These are phyloP conservation scores for Pseudocercospora pini-densiflorae DNA, from an alignment of 2,329 filamentous ascomycete species.

Conservation along the genomic window DNA sequence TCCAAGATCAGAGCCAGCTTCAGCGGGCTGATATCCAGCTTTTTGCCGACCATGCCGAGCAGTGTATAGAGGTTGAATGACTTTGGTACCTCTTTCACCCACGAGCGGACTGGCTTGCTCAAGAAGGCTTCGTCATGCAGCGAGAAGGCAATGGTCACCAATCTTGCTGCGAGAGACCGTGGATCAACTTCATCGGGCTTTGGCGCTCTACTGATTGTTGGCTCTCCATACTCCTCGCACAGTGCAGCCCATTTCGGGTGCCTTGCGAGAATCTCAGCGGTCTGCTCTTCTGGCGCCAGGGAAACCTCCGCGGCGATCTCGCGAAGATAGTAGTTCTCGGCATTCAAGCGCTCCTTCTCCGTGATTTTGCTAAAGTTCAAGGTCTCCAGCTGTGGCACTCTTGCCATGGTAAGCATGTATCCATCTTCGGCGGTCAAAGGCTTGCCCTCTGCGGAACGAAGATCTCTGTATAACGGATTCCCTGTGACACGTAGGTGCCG, in stretches of 20 bases:
- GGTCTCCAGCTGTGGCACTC: conserved; percentile 67
- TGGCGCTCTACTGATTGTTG: conserved; percentile 53
- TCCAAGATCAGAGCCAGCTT: conserved; percentile 77
- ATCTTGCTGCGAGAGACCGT: conserved; percentile 77
- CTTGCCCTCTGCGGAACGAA: conserved; percentile 47
- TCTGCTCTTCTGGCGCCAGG: conserved; percentile 57
- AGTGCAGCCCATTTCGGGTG: conserved; percentile 77
- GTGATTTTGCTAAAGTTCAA: conserved; percentile 76
- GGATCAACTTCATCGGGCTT: conserved; percentile 61
- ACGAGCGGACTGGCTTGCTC: conserved; percentile 6
- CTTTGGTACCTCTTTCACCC: conserved; percentile 65
- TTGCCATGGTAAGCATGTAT: conserved; percentile 85
- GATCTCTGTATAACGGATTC: conserved; percentile 78
- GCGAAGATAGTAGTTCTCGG: conserved; percentile 91
- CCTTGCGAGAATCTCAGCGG: conserved; percentile 57
- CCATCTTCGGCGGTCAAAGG: conserved; percentile 71
- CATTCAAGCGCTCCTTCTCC: conserved; percentile 76
- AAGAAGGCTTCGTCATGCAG: conserved; percentile 45
- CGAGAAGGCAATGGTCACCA: conserved; percentile 67
- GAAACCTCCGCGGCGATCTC: conserved; percentile 78
- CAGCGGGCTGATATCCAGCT: conserved; percentile 70
- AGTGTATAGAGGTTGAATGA: conserved; percentile 81
- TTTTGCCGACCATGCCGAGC: conserved; percentile 74
- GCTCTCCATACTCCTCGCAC: conserved; percentile 76
- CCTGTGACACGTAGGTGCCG: conserved; percentile 77